Conservation (phyloP, 2,329 filamentous ascomycete species). For the Fusarium mangiferae region DNA sequence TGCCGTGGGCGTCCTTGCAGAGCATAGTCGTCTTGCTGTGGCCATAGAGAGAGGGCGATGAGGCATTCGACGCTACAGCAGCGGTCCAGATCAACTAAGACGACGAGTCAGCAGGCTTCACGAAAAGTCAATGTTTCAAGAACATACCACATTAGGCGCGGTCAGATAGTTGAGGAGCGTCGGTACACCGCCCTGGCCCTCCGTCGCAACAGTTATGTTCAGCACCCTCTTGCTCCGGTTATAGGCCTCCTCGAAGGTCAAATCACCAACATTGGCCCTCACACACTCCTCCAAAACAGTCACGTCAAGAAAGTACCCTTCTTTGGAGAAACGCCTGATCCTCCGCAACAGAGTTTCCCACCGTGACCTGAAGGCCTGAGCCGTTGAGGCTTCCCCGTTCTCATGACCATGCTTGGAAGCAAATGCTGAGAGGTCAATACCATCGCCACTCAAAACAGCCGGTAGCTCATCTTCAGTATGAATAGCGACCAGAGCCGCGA, state of each 20-base stretch:
- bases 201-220: slow-evolving; percentile 90
- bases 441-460: slow-evolving; percentile 78
- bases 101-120: slow-evolving; percentile 13
- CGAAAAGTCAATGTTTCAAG: background rate
- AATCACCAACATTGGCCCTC: slow-evolving; percentile 83
- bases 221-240: slow-evolving; percentile 84
- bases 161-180: slow-evolving; percentile 92
- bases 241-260: slow-evolving; percentile 95
- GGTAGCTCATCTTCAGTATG: slow-evolving; percentile 88
- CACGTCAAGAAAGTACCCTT: slow-evolving; percentile 87
- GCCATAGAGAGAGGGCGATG: slow-evolving; percentile 72
- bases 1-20: slow-evolving; percentile 80
- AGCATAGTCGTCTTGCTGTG: slow-evolving; percentile 73
- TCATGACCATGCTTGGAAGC: slow-evolving; percentile 52
- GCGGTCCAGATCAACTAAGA: slow-evolving; percentile 80
- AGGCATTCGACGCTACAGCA: slow-evolving; percentile 79
- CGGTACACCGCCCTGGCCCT: slow-evolving; percentile 78
- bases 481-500: slow-evolving; percentile 87
- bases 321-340: slow-evolving; percentile 73
- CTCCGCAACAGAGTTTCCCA: slow-evolving; percentile 73
- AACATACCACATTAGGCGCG: slow-evolving; percentile 86
- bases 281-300: slow-evolving; percentile 86
- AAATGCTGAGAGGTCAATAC: slow-evolving; percentile 86
- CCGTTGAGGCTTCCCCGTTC: slow-evolving; percentile 46
- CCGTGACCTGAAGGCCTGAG: slow-evolving; percentile 54